phyloP scores from a whole-genome alignment of 2,329 filamentous ascomycete species.

The Cadophora malorum region DNA sequence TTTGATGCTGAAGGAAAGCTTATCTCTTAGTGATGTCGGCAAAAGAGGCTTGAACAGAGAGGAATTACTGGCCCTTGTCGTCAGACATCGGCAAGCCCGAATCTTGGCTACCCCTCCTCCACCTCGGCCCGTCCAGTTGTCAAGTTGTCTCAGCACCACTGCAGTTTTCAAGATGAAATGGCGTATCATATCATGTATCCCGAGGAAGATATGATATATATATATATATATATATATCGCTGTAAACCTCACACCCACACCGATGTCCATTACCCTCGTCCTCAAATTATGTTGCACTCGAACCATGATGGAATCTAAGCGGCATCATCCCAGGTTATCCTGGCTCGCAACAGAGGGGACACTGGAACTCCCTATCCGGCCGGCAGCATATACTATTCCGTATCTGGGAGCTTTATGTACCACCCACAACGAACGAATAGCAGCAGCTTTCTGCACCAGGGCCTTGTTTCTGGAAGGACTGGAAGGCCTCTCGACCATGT shows the following conservation, averaged over 20 bases:
- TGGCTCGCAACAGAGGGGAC: neutral
- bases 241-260: neutral
- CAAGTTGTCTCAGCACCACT: neutral
- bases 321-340: neutral
- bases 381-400: constrained; percentile 4
- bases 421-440: constrained; percentile 6
- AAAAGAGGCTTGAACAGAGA: neutral
- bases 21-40: constrained; percentile 2
- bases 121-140: neutral
- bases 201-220: neutral
- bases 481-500: neutral
- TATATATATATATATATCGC: neutral
- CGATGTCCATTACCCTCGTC: too few relatives aligned
- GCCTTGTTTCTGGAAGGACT: constrained; percentile 5
- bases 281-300: neutral
- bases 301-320: neutral
- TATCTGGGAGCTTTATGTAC: neutral
- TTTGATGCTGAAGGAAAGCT: neutral
- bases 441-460: neutral
- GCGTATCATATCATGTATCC: neutral
- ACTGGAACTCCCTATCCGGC: constrained; percentile 2
- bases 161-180: neutral
- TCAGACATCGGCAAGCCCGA: constrained; percentile 13
- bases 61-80: neutral
- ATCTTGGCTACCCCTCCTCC: constrained; percentile 10